Conservation (phyloP, 306 rosid genomes). For the Cicer pinnatifidum region DNA sequence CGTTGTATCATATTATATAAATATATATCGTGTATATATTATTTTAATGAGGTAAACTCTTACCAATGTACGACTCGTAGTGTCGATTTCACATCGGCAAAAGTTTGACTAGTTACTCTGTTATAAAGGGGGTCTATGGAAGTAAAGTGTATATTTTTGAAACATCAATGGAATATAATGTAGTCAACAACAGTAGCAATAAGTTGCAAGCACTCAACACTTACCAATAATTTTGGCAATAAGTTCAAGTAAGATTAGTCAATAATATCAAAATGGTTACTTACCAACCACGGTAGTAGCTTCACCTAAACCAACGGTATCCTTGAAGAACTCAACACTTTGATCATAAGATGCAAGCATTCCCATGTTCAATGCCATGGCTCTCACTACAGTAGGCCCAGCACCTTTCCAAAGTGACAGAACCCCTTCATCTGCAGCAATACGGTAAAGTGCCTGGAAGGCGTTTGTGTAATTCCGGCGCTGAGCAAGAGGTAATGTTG, state of each 20-base stretch:
- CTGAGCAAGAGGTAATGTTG: conserved; percentile 87
- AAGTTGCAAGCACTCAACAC: neutral
- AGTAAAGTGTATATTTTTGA: neutral
- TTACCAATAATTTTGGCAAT: neutral
- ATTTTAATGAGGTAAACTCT: too few relatives aligned
- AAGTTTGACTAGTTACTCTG: neutral
- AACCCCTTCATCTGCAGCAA: conserved; percentile 83
- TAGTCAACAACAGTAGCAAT: conserved; percentile 1
- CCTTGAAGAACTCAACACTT: conserved; percentile 91
- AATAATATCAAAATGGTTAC: conserved; percentile 4
- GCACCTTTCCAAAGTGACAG: conserved; percentile 99
- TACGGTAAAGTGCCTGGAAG: conserved; percentile 91
- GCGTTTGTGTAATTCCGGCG: conserved; percentile 92
- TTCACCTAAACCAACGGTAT: conserved; percentile 85
- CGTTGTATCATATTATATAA: too few relatives aligned
- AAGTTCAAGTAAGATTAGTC: neutral
- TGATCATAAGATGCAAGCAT: conserved; percentile 99
- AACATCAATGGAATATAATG: conserved; percentile 1
- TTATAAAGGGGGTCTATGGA: neutral
- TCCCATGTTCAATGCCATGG: conserved; percentile 99
- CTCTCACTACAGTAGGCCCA: conserved; percentile 97
- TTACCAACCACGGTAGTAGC: conserved; percentile 75
- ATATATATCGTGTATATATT: too few relatives aligned
- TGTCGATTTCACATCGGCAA: too few relatives aligned
- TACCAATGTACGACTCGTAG: too few relatives aligned